Evolutionary conservation across 202 grass and related monocot species (phyloP).

Genomic region (Dendrocalamus latiflorus): DNA sequence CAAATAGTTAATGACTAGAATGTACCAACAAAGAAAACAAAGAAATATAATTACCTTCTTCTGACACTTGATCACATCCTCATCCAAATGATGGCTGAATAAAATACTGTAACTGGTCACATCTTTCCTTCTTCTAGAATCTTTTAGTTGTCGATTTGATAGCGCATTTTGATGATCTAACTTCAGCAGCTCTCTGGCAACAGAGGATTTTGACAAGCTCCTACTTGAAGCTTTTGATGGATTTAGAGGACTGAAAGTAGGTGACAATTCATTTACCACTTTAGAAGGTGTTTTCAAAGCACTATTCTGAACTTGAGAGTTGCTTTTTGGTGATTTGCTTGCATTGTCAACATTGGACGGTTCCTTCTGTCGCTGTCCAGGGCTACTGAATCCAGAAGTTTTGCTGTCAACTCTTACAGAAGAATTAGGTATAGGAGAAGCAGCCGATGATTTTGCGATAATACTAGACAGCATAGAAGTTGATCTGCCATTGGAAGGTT

Average conservation of each 20-base stretch:
- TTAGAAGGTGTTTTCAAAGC: conserved; percentile 40
- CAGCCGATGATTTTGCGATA: conserved; percentile 35
- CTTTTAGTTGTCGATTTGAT: conserved; percentile 42
- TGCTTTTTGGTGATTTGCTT: conserved; percentile 36
- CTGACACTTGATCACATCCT: conserved; percentile 73
- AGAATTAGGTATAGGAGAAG: conserved; percentile 37
- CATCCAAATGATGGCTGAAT: conserved; percentile 87
- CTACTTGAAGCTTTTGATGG: conserved; percentile 51
- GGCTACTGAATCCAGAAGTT: conserved; percentile 28
- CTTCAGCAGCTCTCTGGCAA: conserved; percentile 58
- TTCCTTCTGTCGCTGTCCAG: conserved; percentile 20
- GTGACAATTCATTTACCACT: conserved; percentile 51
- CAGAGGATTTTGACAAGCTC: conserved; percentile 43
- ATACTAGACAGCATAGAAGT: conserved; percentile 35
- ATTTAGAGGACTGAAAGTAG: conserved; percentile 67
- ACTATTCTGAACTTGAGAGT: conserved; percentile 17
- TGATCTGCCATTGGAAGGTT: conserved; percentile 33
- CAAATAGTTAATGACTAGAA: conserved; percentile 12
- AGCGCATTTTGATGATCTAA: conserved; percentile 38
- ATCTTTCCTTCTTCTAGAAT: conserved; percentile 73
- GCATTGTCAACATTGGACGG: conserved; percentile 1
- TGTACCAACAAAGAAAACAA: conserved; percentile 11
- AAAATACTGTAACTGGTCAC: conserved; percentile 52
- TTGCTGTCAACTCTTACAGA: conserved; percentile 23
- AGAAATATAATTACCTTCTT: conserved; percentile 68